Evolutionary conservation across 352 stramenopile species (phyloP).

Genomic region (Aphanomyces invadans): DNA sequence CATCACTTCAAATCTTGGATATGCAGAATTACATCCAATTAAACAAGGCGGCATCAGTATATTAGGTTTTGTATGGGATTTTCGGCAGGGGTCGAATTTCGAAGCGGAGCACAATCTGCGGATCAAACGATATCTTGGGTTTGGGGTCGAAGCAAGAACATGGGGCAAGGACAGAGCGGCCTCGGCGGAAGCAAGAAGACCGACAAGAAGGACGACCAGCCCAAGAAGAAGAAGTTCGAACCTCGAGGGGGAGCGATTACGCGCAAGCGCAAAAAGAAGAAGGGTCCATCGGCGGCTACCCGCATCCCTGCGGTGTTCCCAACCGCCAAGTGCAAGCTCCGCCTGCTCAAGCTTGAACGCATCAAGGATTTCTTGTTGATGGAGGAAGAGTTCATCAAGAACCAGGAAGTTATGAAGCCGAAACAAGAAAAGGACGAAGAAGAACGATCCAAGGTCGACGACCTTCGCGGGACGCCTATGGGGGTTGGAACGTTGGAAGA

Average conservation of each 20-base stretch:
- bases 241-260: conserved; percentile 76
- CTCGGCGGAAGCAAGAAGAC: conserved; percentile 60
- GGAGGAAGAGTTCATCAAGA: conserved; percentile 99
- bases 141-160: conserved; percentile 29
- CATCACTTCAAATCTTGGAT: neutral
- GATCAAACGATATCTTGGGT: conserved; percentile 13
- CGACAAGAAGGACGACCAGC: conserved; percentile 87
- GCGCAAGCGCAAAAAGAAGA: conserved; percentile 88
- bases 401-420: conserved; percentile 99
- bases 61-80: neutral
- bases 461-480: conserved; percentile 97
- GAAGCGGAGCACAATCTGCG: neutral
- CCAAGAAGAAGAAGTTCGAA: conserved; percentile 94
- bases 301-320: conserved; percentile 91
- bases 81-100: conserved; percentile 8
- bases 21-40: conserved; percentile 5
- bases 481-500: conserved; percentile 98
- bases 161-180: conserved; percentile 83
- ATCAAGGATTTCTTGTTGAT: conserved; percentile 99
- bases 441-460: conserved; percentile 98
- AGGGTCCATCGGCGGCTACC: conserved; percentile 81
- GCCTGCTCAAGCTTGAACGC: conserved; percentile 98
- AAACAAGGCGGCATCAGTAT: neutral
- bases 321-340: conserved; percentile 98
- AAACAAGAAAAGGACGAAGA: conserved; percentile 99